A percentile compares a stretch with the other conserved stretches of the same genome.
phyloP scores from a whole-genome alignment of 1,139 yeast genomes.

The Yamadazyma diospyri region DNA sequence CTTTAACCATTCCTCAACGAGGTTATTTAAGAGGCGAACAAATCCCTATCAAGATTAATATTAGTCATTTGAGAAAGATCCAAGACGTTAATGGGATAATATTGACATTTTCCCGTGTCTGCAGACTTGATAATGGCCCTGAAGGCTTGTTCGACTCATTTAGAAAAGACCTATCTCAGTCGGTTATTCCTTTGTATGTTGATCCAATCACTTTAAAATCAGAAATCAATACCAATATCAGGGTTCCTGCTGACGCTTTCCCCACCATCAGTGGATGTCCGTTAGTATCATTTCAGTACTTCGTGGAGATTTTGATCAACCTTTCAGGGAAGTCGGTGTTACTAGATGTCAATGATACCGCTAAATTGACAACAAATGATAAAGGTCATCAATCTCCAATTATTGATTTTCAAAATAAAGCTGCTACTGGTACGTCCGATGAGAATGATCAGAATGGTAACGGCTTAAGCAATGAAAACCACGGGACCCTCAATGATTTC shows the following conservation, averaged over 20 bases:
- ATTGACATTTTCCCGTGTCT: conserved; percentile 75
- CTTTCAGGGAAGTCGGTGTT: conserved; percentile 44
- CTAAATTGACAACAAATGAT: conserved; percentile 11
- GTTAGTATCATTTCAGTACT: conserved; percentile 77
- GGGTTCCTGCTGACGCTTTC: conserved; percentile 81
- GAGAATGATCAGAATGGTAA: conserved; percentile 7
- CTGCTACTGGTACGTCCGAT: not conserved
- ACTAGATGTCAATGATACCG: conserved; percentile 30
- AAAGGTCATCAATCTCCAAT: conserved; percentile 14
- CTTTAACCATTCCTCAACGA: conserved; percentile 57
- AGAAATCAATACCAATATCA: conserved; percentile 58
- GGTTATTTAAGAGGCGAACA: conserved; percentile 80
- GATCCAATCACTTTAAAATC: conserved; percentile 63
- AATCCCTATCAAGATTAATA: conserved; percentile 64
- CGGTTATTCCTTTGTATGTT: conserved; percentile 72
- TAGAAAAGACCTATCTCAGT: conserved; percentile 80
- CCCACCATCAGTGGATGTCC: conserved; percentile 79
- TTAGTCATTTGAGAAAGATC: conserved; percentile 68
- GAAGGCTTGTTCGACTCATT: conserved; percentile 69
- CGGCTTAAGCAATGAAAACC: conserved; percentile 7
- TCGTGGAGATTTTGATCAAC: conserved; percentile 77
- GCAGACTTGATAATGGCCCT: conserved; percentile 68
- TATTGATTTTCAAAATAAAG: conserved; percentile 13
- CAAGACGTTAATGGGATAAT: conserved; percentile 76
- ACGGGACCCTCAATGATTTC: conserved; percentile 15